A percentile compares a stretch with the other conserved stretches of the same genome.
Conservation (phyloP, 2,329 filamentous ascomycete genomes). For the Monosporascus sp. region DNA sequence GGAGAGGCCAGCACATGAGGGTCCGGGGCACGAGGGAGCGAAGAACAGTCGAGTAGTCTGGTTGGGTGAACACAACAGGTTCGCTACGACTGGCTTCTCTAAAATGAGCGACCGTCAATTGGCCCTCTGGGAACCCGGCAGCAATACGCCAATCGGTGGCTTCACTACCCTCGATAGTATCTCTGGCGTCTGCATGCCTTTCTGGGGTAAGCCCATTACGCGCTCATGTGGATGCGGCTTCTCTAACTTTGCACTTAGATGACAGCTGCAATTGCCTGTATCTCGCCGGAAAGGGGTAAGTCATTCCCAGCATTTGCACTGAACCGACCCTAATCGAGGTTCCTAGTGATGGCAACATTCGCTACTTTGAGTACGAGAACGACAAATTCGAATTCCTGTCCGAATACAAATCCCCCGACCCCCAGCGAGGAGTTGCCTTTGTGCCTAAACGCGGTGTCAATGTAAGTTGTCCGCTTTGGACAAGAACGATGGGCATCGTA, state of each 20-base stretch:
- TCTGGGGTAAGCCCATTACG: slow-evolving; percentile 66
- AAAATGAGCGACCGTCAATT: slow-evolving; percentile 97
- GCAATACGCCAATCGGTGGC: slow-evolving; percentile 79
- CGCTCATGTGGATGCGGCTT: neutral
- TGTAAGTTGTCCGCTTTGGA: slow-evolving; percentile 39
- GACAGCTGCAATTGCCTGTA: slow-evolving; percentile 94
- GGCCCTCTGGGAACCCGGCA: slow-evolving; percentile 89
- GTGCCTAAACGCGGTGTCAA: slow-evolving; percentile 93
- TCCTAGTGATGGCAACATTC: slow-evolving; percentile 88
- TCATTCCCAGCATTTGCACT: slow-evolving; percentile 8
- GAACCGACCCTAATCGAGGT: slow-evolving; percentile 15
- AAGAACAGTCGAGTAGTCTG: slow-evolving; percentile 97
- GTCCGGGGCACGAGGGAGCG: slow-evolving; percentile 79
- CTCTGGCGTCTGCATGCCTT: slow-evolving; percentile 97
- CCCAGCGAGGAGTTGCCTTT: slow-evolving; percentile 91
- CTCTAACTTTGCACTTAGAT: slow-evolving; percentile 42
- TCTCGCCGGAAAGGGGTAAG: slow-evolving; percentile 92
- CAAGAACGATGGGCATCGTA: slow-evolving; percentile 9
- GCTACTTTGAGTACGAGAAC: slow-evolving; percentile 97
- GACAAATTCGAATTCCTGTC: slow-evolving; percentile 98
- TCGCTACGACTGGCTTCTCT: slow-evolving; percentile 95
- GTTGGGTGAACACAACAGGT: slow-evolving; percentile 94
- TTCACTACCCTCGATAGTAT: slow-evolving; percentile 91
- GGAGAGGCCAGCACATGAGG: slow-evolving; percentile 80
- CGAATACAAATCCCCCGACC: slow-evolving; percentile 94